Conservation (phyloP, 75 land plant species). For the Selaginella moellendorffii region DNA sequence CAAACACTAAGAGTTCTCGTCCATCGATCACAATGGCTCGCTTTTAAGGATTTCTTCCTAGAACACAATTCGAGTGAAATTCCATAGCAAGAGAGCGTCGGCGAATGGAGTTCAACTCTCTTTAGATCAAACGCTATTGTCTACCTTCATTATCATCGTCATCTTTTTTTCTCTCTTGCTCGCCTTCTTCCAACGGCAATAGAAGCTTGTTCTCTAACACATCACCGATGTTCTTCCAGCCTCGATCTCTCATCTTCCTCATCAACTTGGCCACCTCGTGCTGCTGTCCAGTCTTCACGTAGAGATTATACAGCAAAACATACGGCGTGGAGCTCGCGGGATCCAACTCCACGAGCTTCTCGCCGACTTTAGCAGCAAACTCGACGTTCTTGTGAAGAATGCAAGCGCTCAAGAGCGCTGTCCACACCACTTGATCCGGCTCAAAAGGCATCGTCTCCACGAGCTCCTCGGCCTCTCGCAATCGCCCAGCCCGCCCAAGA, state of each 20-base stretch:
- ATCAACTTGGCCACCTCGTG: background rate
- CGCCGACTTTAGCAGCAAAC: background rate
- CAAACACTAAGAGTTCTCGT: too few relatives aligned
- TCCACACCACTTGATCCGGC: background rate
- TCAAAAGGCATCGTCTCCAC: background rate
- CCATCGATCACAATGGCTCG: too few relatives aligned
- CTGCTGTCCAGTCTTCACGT: background rate
- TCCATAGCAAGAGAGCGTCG: too few relatives aligned
- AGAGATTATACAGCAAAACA: background rate
- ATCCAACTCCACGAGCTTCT: background rate
- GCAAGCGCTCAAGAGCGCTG: conserved; percentile 5
- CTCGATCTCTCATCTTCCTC: background rate
- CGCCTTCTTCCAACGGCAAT: too few relatives aligned
- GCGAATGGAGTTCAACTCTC: too few relatives aligned
- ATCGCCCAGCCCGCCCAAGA: background rate
- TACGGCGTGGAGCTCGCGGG: background rate
- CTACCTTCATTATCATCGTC: too few relatives aligned
- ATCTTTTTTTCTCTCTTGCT: too few relatives aligned
- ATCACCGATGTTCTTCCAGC: too few relatives aligned
- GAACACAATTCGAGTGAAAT: too few relatives aligned
- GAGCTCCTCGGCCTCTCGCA: background rate
- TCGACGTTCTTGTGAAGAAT: conserved; percentile 2
- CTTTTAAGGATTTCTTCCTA: too few relatives aligned
- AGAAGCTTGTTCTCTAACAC: too few relatives aligned
- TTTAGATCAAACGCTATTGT: too few relatives aligned